These are phyloP conservation scores for Oryza meyeriana DNA, from an alignment of 176 grass and related monocot species.

Conservation along the genomic window DNA sequence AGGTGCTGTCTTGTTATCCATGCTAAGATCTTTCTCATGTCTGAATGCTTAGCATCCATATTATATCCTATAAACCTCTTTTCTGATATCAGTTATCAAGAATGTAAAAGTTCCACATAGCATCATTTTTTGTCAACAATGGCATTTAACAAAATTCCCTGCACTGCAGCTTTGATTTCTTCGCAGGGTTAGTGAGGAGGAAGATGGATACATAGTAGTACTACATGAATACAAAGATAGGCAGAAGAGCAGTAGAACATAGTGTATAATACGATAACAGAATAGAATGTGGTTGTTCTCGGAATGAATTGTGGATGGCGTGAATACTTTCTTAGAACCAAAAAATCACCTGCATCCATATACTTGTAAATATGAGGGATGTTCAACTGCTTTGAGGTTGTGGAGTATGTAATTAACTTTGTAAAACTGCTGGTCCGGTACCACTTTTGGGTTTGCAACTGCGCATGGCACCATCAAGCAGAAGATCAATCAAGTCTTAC, in stretches of 20 bases:
- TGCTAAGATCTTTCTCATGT: not conserved
- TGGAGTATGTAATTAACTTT: not conserved
- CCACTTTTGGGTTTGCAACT: not conserved
- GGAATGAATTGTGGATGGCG: not conserved
- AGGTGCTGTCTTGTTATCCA: constrained; percentile 33
- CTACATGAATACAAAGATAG: not conserved
- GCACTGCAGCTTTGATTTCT: constrained; percentile 90
- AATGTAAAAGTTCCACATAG: not conserved
- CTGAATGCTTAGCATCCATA: not conserved
- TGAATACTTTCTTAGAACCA: not conserved
- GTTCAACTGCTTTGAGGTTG: not conserved
- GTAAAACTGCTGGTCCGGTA: not conserved
- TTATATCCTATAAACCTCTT: constrained; percentile 1
- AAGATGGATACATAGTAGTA: constrained; percentile 54
- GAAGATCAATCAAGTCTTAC: not conserved
- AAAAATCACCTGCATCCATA: not conserved
- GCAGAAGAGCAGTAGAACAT: not conserved
- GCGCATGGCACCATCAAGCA: not conserved
- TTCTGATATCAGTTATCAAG: not conserved
- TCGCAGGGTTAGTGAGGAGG: constrained; percentile 82
- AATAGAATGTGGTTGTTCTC: not conserved
- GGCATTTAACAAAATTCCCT: constrained; percentile 17
- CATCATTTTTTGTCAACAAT: not conserved
- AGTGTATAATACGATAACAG: not conserved
- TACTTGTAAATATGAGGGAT: not conserved